Conservation (phyloP, 257 asterid species). For the Petunia secreta region DNA sequence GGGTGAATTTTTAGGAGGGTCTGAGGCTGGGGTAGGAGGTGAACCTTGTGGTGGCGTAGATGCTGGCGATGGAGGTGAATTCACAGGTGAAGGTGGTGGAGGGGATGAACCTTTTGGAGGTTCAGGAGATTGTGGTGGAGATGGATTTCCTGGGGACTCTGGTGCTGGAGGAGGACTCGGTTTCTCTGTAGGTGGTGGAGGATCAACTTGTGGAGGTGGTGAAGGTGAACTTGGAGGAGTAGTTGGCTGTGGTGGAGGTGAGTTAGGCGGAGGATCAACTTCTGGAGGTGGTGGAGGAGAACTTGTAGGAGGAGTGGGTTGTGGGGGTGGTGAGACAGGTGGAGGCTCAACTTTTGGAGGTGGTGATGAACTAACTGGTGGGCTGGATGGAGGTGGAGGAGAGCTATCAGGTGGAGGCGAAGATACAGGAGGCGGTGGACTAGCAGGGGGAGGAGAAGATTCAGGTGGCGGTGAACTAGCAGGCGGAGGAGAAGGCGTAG, state of each 20-base stretch:
- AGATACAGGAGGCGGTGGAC: conserved; percentile 29
- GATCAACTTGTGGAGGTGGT: conserved; percentile 34
- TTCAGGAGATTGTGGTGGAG: conserved; percentile 36
- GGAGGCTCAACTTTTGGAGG: conserved; percentile 22
- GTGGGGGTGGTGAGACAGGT: conserved; percentile 28
- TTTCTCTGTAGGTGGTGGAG: conserved; percentile 44
- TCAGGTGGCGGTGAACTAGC: conserved; percentile 25
- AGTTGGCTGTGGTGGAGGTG: conserved; percentile 36
- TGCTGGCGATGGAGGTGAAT: conserved; percentile 47
- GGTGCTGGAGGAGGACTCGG: conserved; percentile 31
- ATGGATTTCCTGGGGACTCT: conserved; percentile 19
- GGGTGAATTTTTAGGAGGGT: conserved; percentile 31
- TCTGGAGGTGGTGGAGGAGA: conserved; percentile 41
- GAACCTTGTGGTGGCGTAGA: conserved; percentile 41
- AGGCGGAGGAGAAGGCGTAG: conserved; percentile 27
- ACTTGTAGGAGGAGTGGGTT: conserved; percentile 43
- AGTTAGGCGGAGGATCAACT: conserved; percentile 29
- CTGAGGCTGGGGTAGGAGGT: conserved; percentile 53
- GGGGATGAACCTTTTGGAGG: conserved; percentile 52
- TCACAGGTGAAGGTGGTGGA: conserved; percentile 33
- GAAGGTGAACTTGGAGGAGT: conserved; percentile 31
- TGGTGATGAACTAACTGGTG: conserved; percentile 27
- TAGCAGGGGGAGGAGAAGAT: conserved; percentile 26
- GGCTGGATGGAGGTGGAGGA: conserved; percentile 32
- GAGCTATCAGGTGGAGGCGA: conserved; percentile 23